Evolutionary conservation across 2,329 filamentous ascomycete genomes (phyloP), one percentile per base, ranked within the genome.

Genomic region (Fusarium tjaetaba): DNA sequence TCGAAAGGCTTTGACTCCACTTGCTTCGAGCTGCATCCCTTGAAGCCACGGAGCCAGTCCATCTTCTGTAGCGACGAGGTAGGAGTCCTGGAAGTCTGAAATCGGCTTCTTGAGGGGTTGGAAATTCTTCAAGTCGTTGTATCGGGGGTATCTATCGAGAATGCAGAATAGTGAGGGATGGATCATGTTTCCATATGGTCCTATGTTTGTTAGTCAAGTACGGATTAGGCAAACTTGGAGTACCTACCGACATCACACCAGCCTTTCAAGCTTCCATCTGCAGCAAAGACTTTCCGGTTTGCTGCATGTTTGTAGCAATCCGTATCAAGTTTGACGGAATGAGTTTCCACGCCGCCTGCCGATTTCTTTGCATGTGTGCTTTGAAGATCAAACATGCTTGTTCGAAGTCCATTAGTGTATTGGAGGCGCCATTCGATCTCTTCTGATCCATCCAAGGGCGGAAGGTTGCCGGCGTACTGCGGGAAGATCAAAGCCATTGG

Each of bases 331-430:
- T 75, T 78, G 16, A 78, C 32, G 14, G 61, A 65, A 41, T 78
- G 73, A 0, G 60, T 48, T 13, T 73, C 65, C 2, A 57, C 24
- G 3, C 65, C 63, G 5, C 52, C 34, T 1, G 36, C 32, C 2
- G 76, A 71, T 18, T 65, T 61, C 38, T 53, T 52, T 4, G 48
- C 46, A 20, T 78, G 76, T 1, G 65, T 55, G 22, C 68, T 75
- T 42, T 78, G 76, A 6, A 78, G 61, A 26, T 78, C 76, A 65
- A 78, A 77, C 76, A 78, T 78, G 62, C 74, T 78, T 42, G 52
- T 51, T 20, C 66, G 20, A 5, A 75, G 53, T 4, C 75, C 76
- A 6, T 78, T 78, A 2, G 63, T 59, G 28, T 75, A 78, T 14
- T 52, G 48, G 7, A 77, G 55, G 3, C 58, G 73, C 76, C 76